Conservation (phyloP, 257 asterid genomes). For the Solanum ossicruentum region DNA sequence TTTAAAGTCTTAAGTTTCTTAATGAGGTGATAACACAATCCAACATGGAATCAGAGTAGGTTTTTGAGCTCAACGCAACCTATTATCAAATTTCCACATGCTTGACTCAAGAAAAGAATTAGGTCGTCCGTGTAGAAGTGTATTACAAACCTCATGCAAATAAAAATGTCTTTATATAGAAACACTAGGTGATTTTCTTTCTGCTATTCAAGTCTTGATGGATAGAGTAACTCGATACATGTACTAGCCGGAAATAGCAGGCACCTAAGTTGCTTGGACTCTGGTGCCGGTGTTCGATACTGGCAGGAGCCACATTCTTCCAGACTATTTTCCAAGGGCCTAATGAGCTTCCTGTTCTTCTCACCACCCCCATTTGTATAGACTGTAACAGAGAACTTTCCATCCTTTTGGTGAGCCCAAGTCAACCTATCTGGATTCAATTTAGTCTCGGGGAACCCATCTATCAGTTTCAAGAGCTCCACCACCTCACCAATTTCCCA, state of each 20-base stretch:
- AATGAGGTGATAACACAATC: not conserved
- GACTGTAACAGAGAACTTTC: too few relatives aligned
- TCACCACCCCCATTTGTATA: too few relatives aligned
- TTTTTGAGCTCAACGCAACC: not conserved
- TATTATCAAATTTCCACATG: not conserved
- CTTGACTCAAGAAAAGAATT: not conserved
- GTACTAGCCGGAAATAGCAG: not conserved
- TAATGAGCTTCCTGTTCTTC: too few relatives aligned
- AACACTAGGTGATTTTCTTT: not conserved
- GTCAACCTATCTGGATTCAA: too few relatives aligned
- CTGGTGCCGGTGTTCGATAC: too few relatives aligned
- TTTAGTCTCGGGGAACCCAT: too few relatives aligned
- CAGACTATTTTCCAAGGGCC: too few relatives aligned
- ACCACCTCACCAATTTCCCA: too few relatives aligned
- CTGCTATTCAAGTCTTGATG: not conserved
- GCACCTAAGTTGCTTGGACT: not conserved
- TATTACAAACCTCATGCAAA: not conserved
- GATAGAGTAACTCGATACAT: not conserved
- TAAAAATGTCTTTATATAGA: not conserved
- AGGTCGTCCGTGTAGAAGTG: not conserved
- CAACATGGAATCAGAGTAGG: not conserved
- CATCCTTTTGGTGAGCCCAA: too few relatives aligned
- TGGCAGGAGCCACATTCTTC: too few relatives aligned
- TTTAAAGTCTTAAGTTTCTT: not conserved
- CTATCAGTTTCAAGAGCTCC: too few relatives aligned